A percentile compares a stretch with the other conserved stretches of the same genome.
Conservation (phyloP, 2,329 filamentous ascomycete species). For the Neoscytalidium dimidiatum region DNA sequence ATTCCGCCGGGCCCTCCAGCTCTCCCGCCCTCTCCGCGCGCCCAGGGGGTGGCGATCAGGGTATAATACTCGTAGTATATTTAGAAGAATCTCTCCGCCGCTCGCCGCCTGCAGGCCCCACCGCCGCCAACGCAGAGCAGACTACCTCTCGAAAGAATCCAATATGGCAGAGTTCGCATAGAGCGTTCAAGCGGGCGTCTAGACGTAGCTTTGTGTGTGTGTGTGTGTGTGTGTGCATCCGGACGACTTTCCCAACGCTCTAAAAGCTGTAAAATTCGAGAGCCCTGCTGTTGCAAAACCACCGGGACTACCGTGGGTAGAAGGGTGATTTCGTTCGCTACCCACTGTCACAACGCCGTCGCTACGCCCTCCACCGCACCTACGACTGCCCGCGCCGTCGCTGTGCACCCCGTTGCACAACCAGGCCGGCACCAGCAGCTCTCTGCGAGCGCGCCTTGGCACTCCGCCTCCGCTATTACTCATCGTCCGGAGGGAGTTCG, state of each 20-base stretch:
- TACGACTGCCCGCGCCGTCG: neutral
- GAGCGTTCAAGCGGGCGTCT: too few species aligned
- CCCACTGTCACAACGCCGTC: too few species aligned
- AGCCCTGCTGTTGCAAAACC: too few species aligned
- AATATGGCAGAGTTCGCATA: too few species aligned
- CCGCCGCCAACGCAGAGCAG: too few species aligned
- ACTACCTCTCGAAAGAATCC: too few species aligned
- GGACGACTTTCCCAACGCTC: too few species aligned
- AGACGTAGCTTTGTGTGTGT: too few species aligned
- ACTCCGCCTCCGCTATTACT: conserved; percentile 55
- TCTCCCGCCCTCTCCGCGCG: conserved; percentile 13
- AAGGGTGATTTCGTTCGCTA: too few species aligned
- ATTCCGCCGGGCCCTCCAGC: neutral
- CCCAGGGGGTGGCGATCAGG: conserved; percentile 14
- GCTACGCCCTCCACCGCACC: neutral
- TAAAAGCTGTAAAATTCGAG: too few species aligned
- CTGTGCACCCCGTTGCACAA: neutral
- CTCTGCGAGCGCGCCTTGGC: neutral
- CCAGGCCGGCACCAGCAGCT: neutral
- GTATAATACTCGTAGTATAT: conserved; percentile 6
- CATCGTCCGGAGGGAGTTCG: conserved; percentile 94
- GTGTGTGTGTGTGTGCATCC: too few species aligned
- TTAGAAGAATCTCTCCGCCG: conserved; percentile 11
- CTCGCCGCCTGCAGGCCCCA: neutral
- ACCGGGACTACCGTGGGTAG: too few species aligned